phyloP scores from a whole-genome alignment of 1,139 yeast species.

The Meyerozyma elateridarum region DNA sequence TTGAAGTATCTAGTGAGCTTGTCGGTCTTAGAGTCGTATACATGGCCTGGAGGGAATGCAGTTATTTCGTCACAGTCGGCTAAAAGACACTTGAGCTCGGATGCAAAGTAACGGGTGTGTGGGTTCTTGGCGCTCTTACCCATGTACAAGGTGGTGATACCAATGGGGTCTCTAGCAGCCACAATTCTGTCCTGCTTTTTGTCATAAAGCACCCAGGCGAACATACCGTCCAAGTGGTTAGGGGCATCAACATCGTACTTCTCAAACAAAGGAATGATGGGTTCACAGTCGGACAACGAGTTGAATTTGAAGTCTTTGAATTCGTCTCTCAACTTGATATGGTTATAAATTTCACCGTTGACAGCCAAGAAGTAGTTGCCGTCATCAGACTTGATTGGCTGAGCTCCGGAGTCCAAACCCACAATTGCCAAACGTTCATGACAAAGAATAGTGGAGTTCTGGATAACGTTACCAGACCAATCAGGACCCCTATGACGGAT shows the following conservation, averaged over 20 bases:
- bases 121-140: slow-evolving; percentile 75
- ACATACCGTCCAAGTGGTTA: slow-evolving; percentile 93
- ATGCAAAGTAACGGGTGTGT: slow-evolving; percentile 79
- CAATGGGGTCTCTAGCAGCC: slow-evolving; percentile 98
- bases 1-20: slow-evolving; percentile 78
- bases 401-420: slow-evolving; percentile 95
- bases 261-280: slow-evolving; percentile 85
- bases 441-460: slow-evolving; percentile 74
- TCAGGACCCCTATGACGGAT: slow-evolving; percentile 99
- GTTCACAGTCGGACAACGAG: slow-evolving; percentile 94
- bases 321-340: slow-evolving; percentile 78
- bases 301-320: slow-evolving; percentile 69
- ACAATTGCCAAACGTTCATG: slow-evolving; percentile 97
- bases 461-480: slow-evolving; percentile 88
- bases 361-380: slow-evolving; percentile 74
- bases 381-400: slow-evolving; percentile 84
- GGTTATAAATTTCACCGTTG: slow-evolving; percentile 98
- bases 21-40: slow-evolving; percentile 89
- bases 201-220: slow-evolving; percentile 91
- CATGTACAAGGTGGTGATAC: slow-evolving; percentile 93
- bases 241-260: slow-evolving; percentile 90
- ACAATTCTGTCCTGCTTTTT: slow-evolving; percentile 76
- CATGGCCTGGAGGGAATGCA: slow-evolving; percentile 98
- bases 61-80: slow-evolving; percentile 90
- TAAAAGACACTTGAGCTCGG: slow-evolving; percentile 87